Conservation (phyloP, 1,284 basidiomycete species). For the Leccinum angustisporum region DNA sequence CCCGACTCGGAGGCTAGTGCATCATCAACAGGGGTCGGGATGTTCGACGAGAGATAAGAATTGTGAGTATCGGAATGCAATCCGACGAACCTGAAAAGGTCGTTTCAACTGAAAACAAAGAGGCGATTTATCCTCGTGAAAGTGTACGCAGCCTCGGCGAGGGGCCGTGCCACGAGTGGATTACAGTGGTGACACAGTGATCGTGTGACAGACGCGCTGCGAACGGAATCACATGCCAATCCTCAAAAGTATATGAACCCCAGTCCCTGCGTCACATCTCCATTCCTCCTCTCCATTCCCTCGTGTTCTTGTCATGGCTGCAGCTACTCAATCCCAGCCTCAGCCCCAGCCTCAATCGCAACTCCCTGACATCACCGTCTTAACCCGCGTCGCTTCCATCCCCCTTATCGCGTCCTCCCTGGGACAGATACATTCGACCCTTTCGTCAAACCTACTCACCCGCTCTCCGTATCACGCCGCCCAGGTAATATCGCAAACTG, state of each 20-base stretch:
- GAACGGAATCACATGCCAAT: conserved; percentile 27
- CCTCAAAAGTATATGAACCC: conserved; percentile 31
- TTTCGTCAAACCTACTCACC: conserved; percentile 60
- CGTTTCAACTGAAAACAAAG: neutral
- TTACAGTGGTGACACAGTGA: neutral
- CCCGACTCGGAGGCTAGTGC: neutral
- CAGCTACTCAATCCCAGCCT: conserved; percentile 38
- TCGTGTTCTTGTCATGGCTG: conserved; percentile 36
- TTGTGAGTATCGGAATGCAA: too few relatives aligned
- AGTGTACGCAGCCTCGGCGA: neutral
- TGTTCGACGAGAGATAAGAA: neutral
- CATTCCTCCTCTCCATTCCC: conserved; percentile 8
- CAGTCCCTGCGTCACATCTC: conserved; percentile 17
- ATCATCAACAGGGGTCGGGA: conserved; percentile 16
- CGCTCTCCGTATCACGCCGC: conserved; percentile 63
- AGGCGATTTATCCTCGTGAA: conserved; percentile 10
- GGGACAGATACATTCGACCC: conserved; percentile 55
- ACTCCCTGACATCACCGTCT: conserved; percentile 55
- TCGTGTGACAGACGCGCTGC: conserved; percentile 23
- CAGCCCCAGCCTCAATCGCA: conserved; percentile 33
- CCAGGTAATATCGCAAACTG: conserved; percentile 55
- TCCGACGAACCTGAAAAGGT: neutral
- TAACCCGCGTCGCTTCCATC: conserved; percentile 64
- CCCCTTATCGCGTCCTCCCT: conserved; percentile 67
- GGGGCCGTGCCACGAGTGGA: neutral